phyloP scores from a whole-genome alignment of 2,329 filamentous ascomycete species.

The Fusarium piperis region DNA sequence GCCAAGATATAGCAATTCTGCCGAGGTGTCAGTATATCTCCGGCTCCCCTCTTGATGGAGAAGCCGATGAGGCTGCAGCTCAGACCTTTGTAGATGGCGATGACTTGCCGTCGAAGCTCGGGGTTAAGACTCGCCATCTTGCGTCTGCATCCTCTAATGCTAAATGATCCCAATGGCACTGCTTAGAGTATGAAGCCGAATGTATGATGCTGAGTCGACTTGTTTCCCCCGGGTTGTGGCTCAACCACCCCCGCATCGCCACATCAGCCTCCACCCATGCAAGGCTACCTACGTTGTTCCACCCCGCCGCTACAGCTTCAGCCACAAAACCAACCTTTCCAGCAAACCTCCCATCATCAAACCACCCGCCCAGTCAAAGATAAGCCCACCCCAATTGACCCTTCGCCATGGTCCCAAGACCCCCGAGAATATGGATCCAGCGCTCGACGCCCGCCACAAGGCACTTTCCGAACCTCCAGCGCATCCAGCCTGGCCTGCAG shows the following conservation, averaged over 20 bases:
- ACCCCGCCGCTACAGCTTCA: slow-evolving; percentile 13
- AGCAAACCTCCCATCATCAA: background rate
- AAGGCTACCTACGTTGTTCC: slow-evolving; percentile 7
- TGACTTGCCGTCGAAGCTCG: slow-evolving; percentile 78
- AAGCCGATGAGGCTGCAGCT: background rate
- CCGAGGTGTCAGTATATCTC: background rate
- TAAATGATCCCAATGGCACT: background rate
- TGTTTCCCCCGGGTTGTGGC: slow-evolving; percentile 22
- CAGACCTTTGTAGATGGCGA: slow-evolving; percentile 87
- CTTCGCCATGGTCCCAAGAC: background rate
- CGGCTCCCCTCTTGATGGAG: background rate
- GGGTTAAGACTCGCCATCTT: slow-evolving; percentile 53
- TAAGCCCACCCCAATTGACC: background rate
- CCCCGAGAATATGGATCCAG: background rate
- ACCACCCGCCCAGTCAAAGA: background rate
- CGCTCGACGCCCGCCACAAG: slow-evolving; percentile 19
- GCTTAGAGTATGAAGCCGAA: background rate
- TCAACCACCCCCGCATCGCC: slow-evolving; percentile 9
- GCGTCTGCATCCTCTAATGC: background rate
- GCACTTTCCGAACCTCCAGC: slow-evolving; percentile 37
- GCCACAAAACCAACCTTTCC: slow-evolving; percentile 20
- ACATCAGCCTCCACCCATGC: slow-evolving; percentile 13
- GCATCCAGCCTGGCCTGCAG: slow-evolving; percentile 32
- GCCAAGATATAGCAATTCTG: slow-evolving; percentile 86
- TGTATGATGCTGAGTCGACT: slow-evolving; percentile 20